phyloP scores from a whole-genome alignment of 106 monocot genomes.

The Amphibolis antarctica region DNA sequence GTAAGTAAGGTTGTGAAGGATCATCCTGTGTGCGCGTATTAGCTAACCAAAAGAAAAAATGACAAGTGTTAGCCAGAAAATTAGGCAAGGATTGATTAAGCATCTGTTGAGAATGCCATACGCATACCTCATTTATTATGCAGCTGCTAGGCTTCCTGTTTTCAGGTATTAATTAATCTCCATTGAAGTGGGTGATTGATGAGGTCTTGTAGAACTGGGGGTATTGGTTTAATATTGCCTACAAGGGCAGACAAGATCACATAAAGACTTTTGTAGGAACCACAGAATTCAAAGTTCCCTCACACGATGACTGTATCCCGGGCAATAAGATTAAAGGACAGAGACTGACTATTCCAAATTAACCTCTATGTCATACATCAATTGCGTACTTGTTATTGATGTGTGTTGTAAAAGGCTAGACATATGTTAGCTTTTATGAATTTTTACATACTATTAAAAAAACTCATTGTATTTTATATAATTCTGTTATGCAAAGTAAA shows the following conservation, averaged over 20 bases:
- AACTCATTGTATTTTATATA: too few species aligned
- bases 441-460: too few species aligned
- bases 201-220: constrained; percentile 44
- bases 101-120: neutral
- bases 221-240: constrained; percentile 75
- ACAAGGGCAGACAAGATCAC: constrained; percentile 1
- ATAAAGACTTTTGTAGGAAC: neutral
- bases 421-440: too few species aligned
- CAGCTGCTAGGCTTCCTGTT: constrained; percentile 79
- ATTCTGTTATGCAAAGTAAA: too few species aligned
- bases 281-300: neutral
- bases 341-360: too few species aligned
- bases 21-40: constrained; percentile 47
- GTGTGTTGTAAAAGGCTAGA: too few species aligned
- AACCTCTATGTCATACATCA: too few species aligned
- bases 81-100: too few species aligned
- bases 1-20: constrained; percentile 86
- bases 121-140: constrained; percentile 81
- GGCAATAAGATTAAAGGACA: too few species aligned
- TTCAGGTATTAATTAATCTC: constrained; percentile 83
- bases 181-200: constrained; percentile 80
- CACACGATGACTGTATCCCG: too few species aligned
- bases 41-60: neutral
- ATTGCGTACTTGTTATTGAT: too few species aligned
- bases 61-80: too few species aligned